Percentiles rank a stretch among this genome's conserved stretches.
Conservation (phyloP, 2,329 filamentous ascomycete species). For the Tricladium varicosporioides region DNA sequence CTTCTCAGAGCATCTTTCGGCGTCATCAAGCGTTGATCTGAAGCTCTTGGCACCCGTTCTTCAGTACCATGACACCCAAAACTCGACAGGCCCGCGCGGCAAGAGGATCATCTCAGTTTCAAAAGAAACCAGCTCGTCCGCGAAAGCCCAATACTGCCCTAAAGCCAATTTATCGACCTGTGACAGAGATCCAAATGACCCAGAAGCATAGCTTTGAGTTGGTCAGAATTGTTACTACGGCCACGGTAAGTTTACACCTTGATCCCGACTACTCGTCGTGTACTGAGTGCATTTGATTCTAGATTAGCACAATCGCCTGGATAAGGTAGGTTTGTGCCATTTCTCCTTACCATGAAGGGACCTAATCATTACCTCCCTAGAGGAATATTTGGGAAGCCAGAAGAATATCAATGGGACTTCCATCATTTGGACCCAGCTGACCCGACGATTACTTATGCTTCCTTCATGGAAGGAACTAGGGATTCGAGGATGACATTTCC, state of each 20-base stretch:
- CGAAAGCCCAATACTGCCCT: background rate
- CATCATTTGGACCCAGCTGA: conserved; percentile 21
- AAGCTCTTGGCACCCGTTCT: too few species aligned
- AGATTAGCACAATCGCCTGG: conserved; percentile 19
- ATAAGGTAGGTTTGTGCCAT: conserved; percentile 7
- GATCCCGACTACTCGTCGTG: background rate
- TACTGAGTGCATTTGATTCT: background rate
- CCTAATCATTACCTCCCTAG: too few species aligned
- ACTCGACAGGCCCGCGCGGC: background rate
- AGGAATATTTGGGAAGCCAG: background rate
- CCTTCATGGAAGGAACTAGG: conserved; percentile 12
- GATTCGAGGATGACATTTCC: conserved; percentile 2
- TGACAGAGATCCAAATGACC: conserved; percentile 5
- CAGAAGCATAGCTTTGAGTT: conserved; percentile 18
- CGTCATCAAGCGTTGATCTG: too few species aligned
- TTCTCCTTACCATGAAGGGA: background rate
- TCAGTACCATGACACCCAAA: background rate
- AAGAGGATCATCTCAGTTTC: too few species aligned
- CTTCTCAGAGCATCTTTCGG: too few species aligned
- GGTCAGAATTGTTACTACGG: conserved; percentile 16
- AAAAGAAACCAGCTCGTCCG: too few species aligned
- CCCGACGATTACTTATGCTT: conserved; percentile 20
- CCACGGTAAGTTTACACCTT: conserved; percentile 9
- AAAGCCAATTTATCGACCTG: background rate
- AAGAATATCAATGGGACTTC: conserved; percentile 1